These are phyloP conservation scores for Fusarium metavorans DNA, from an alignment of 2,329 filamentous ascomycete species.

Conservation along the genomic window DNA sequence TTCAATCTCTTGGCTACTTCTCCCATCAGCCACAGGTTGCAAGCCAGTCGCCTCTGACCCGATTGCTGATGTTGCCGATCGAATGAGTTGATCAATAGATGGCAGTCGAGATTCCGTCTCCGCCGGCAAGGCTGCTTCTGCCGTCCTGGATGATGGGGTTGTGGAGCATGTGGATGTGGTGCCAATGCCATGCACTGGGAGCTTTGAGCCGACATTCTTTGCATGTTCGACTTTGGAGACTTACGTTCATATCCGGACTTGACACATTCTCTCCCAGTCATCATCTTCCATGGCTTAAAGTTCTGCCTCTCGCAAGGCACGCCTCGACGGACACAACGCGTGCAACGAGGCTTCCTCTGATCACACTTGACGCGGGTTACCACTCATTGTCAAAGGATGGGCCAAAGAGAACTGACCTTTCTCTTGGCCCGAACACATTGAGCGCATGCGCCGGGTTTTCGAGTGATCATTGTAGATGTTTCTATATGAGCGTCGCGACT, in stretches of 20 bases:
- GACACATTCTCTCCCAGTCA: neutral
- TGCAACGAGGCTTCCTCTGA: neutral
- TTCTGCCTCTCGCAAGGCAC: neutral
- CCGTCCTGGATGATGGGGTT: neutral
- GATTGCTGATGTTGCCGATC: neutral
- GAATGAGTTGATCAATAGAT: neutral
- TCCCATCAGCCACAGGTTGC: neutral
- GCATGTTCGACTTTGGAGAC: neutral
- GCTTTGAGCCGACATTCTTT: neutral
- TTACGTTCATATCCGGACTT: neutral
- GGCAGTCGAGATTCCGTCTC: neutral
- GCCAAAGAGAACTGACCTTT: neutral
- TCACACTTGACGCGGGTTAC: neutral
- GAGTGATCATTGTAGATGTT: neutral
- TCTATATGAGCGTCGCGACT: neutral
- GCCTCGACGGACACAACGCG: neutral
- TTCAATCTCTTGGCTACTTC: neutral
- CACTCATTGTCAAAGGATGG: neutral
- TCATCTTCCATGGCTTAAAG: neutral
- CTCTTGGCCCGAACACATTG: neutral
- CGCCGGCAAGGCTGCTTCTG: neutral
- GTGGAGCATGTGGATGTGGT: neutral
- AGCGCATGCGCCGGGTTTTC: neutral
- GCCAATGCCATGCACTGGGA: neutral
- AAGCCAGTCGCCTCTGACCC: too few relatives aligned